Evolutionary conservation across 495 filamentous ascomycete species (phyloP).

Genomic region (Evansstolkia leycettana): DNA sequence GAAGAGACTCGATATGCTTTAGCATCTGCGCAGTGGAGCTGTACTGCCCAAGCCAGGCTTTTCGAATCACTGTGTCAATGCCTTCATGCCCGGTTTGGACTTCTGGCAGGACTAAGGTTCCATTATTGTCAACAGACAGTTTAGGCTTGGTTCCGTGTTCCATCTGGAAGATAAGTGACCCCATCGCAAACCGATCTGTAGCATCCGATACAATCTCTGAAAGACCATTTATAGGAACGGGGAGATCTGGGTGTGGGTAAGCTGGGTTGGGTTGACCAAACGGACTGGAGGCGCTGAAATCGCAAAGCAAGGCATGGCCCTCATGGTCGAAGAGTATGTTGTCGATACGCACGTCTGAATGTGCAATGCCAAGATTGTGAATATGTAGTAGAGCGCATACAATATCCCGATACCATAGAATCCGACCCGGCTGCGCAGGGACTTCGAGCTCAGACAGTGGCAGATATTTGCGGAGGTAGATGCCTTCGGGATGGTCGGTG

Average conservation of each 20-base stretch:
- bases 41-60: conserved; percentile 14
- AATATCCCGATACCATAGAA: conserved; percentile 8
- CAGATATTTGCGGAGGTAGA: conserved; percentile 12
- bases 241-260: conserved; percentile 9
- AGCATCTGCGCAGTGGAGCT: conserved; percentile 12
- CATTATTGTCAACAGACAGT: conserved; percentile 9
- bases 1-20: conserved; percentile 5
- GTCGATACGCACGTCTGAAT: conserved; percentile 10
- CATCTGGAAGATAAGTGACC: conserved; percentile 12
- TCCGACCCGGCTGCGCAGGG: conserved; percentile 4
- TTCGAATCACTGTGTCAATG: conserved; percentile 9
- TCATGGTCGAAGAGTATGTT: conserved; percentile 12
- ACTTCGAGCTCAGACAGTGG: conserved; percentile 4
- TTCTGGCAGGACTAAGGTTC: conserved; percentile 8
- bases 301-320: conserved; percentile 9
- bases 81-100: conserved; percentile 8
- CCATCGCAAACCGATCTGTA: conserved; percentile 14
- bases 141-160: conserved; percentile 11
- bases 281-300: conserved; percentile 13
- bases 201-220: conserved; percentile 10
- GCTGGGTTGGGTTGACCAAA: conserved; percentile 10
- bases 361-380: conserved; percentile 8
- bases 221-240: conserved; percentile 11
- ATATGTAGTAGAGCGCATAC: conserved; percentile 8
- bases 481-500: conserved; percentile 10